Evolutionary conservation across 2,329 filamentous ascomycete species (phyloP), one percentile per base, ranked within the genome.

Genomic region (Phyllosticta citrichinensis): DNA sequence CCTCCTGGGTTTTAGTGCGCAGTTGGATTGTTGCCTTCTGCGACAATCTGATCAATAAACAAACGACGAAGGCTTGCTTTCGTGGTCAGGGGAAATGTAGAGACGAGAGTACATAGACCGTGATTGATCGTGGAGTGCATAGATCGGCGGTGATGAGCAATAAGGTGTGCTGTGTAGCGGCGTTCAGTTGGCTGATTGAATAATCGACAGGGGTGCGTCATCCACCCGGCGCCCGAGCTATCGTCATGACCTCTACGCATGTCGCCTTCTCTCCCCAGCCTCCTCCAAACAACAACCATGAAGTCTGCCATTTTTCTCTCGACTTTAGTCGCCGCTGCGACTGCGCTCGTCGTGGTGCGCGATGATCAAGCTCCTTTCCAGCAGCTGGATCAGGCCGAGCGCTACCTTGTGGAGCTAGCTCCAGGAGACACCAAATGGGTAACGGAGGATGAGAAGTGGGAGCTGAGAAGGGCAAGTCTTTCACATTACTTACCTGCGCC

Each of bases 401-500:
- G 79, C 67, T 95, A 82, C 73, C 80, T 96, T 55, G 86, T 99
- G 65, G 92, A 97, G 78, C 80, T 94, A 25, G 82, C 84, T n/a
- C 91, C 91, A 3, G 91, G 89, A 61, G 82, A 93, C 71, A 92
- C 87, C 24, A 79, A 82, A 80, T 94, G 89, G 88, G 87, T 97
- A 33, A 95, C 90, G 0, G 93, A 97, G 69, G 89, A 96, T 40
- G 86, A 97, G 77, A 99, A 97, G 76, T 97, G 93, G 91, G 86
- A 87, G 74, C 78, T 97, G 65, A 87, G 88, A 70, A 82, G 91
- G 67, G 91, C 95, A 81, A 62, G 84, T 76, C 52, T 30, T 30
- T 10, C 9, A 2, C n/a, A n/a, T 55, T 22, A 2, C 47, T 52
- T 27, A 17, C 5, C 4, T 5, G 10, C 10, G 14, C 50, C 27